Evolutionary conservation across 495 filamentous ascomycete species (phyloP).

Genomic region (Patellaria atrata): DNA sequence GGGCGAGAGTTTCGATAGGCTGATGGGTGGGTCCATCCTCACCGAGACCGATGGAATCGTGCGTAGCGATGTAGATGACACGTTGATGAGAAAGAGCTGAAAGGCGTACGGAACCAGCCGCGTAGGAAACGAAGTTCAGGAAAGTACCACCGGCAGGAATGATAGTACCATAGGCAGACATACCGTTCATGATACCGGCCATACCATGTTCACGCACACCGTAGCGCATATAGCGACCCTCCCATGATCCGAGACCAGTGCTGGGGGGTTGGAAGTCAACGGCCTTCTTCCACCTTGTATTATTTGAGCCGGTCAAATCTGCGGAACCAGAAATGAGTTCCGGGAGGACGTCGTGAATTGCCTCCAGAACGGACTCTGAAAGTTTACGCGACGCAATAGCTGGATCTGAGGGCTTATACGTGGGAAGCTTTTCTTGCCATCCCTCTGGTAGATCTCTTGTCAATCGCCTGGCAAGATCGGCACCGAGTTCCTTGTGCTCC

Average conservation of each 20-base stretch:
- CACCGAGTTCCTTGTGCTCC: slow-evolving; percentile 60
- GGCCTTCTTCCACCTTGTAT: slow-evolving; percentile 94
- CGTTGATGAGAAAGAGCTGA: slow-evolving; percentile 85
- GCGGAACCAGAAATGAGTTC: slow-evolving; percentile 93
- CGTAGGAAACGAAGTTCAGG: slow-evolving; percentile 99
- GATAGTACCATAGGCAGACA: slow-evolving; percentile 87
- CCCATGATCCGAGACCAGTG: slow-evolving; percentile 70
- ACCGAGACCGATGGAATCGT: slow-evolving; percentile 98
- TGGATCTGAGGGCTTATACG: slow-evolving; percentile 75
- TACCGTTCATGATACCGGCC: slow-evolving; percentile 96
- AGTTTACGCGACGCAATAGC: slow-evolving; percentile 88
- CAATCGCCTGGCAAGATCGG: slow-evolving; percentile 70
- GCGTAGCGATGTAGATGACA: slow-evolving; percentile 90
- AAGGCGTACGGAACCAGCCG: slow-evolving; percentile 85
- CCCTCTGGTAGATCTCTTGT: slow-evolving; percentile 80
- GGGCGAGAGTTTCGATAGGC: slow-evolving; percentile 97
- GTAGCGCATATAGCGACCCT: slow-evolving; percentile 66
- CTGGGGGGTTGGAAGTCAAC: slow-evolving; percentile 93
- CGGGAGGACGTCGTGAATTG: slow-evolving; percentile 68
- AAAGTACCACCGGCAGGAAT: slow-evolving; percentile 93
- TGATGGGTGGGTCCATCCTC: slow-evolving; percentile 99
- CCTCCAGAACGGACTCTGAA: slow-evolving; percentile 83
- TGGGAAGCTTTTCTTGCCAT: slow-evolving; percentile 89
- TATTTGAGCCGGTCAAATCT: slow-evolving; percentile 95
- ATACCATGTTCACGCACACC: slow-evolving; percentile 37